These are phyloP conservation scores for Agapanthus africanus DNA, from an alignment of 106 monocot species.

Conservation along the genomic window DNA sequence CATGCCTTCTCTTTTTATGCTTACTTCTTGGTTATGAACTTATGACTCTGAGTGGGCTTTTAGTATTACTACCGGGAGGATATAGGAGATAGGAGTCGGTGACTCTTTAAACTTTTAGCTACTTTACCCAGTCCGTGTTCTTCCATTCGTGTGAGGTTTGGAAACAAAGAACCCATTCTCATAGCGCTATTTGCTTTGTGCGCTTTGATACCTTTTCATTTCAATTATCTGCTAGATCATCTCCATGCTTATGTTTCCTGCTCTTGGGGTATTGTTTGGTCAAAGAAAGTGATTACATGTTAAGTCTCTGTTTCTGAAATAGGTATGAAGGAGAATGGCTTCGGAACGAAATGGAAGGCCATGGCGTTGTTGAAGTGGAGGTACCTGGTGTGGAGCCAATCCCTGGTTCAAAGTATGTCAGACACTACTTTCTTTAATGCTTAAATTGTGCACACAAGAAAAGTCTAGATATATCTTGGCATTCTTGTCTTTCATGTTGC, in stretches of 20 bases:
- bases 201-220: not conserved
- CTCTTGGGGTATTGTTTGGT: not conserved
- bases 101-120: not conserved
- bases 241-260: not conserved
- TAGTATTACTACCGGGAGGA: not conserved
- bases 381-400: conserved; percentile 66
- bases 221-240: not conserved
- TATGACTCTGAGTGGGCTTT: too few relatives aligned
- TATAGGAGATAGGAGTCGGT: not conserved
- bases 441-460: not conserved
- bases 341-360: conserved; percentile 79
- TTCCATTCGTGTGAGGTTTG: not conserved
- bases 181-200: not conserved
- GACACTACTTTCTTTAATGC: conserved; percentile 1
- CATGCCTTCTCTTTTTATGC: too few relatives aligned
- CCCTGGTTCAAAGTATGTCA: conserved; percentile 73
- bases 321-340: conserved; percentile 94
- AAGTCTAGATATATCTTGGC: not conserved
- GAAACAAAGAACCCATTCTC: not conserved
- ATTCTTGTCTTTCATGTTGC: not conserved
- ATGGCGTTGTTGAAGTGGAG: conserved; percentile 82
- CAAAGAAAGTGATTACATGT: not conserved
- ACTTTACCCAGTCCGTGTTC: not conserved
- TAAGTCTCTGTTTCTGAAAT: conserved; percentile 2
- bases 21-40: too few relatives aligned